Evolutionary conservation across 768 basidiomycete species (phyloP), one percentile per base, ranked within the genome.

Genomic region (Psilocybe cyanescens): DNA sequence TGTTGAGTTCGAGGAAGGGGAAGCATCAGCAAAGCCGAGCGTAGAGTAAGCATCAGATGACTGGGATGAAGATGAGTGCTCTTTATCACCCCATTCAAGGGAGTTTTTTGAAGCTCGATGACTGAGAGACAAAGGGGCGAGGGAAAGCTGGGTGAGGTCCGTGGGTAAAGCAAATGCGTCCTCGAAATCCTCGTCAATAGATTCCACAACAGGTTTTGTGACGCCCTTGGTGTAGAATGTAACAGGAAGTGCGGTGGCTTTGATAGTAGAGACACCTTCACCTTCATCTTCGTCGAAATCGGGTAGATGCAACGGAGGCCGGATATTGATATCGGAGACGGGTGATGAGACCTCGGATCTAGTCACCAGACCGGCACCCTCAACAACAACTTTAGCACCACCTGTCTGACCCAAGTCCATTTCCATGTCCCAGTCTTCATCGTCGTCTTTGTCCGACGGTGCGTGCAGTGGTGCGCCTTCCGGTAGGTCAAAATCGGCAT

Each of bases 1-100:
- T 0, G 84, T 83, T 41, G 89, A 91, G 61, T 86, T 88, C 29
- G 90, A 91, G 11, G 90, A 92, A 3, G 86, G 83, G 2, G 86
- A 89, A 17, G 83, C 83, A 64, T 88, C 87, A 45, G 86, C 85
- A 64, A 94, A 89, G 53, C 91, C 89, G 37, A 94, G 82, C 19
- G 87, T 83, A 44, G 92, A 93, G 67, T 91, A 93, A 8, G 90
- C 85, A 71, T 94, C 93, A 24, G 92, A 94, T n/a, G 92, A 94
- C 69, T 91, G 90, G 12, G 91, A 92, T 5, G 91, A 92, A 4
- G 84, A 86, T 1, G 92, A 90, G 48, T 90, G 86, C 68, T 94
- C 91, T 71, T 86, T 91, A 75, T 94, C 92, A 31, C 89, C 81
- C 91, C 92, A 94, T 76, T 93, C 92, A 29, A 94, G 80, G 0